phyloP scores from a whole-genome alignment of 352 stramenopile genomes.

The Globisporangium uncinulatum region DNA sequence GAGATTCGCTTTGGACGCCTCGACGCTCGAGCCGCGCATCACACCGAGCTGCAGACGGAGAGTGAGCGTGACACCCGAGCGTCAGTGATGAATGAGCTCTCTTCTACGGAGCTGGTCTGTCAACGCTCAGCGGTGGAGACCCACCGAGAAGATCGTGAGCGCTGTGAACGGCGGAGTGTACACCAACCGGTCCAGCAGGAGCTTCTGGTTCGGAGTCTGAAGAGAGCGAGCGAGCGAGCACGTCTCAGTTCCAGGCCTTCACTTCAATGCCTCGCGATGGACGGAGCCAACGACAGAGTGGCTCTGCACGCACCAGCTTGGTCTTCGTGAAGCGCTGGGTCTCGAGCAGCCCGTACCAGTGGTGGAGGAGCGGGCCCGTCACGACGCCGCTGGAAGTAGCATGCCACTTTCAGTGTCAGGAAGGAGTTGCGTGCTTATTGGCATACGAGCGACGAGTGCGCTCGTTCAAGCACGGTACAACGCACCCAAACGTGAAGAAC shows the following conservation, averaged over 20 bases:
- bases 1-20: constrained; percentile 39
- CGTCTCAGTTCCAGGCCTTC: background rate
- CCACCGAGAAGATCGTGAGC: constrained; percentile 63
- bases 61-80: too few relatives aligned
- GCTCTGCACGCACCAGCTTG: constrained; percentile 38
- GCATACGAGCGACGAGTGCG: too few relatives aligned
- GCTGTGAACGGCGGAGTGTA: constrained; percentile 65
- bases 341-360: constrained; percentile 68
- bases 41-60: constrained; percentile 35
- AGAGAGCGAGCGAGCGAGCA: background rate
- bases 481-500: constrained; percentile 65
- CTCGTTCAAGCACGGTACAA: background rate
- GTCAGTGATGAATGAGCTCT: constrained; percentile 1
- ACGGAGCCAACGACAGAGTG: background rate
- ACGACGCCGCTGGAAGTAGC: constrained; percentile 29
- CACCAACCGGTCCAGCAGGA: constrained; percentile 56
- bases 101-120: background rate
- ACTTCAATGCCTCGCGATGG: background rate
- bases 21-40: constrained; percentile 43
- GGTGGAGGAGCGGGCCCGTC: constrained; percentile 58
- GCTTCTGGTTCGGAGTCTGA: constrained; percentile 73
- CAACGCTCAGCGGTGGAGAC: background rate
- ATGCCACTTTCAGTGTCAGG: background rate
- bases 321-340: constrained; percentile 51
- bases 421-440: background rate